These are phyloP conservation scores for Nemania serpens DNA, from an alignment of 2,329 filamentous ascomycete species.

Conservation along the genomic window DNA sequence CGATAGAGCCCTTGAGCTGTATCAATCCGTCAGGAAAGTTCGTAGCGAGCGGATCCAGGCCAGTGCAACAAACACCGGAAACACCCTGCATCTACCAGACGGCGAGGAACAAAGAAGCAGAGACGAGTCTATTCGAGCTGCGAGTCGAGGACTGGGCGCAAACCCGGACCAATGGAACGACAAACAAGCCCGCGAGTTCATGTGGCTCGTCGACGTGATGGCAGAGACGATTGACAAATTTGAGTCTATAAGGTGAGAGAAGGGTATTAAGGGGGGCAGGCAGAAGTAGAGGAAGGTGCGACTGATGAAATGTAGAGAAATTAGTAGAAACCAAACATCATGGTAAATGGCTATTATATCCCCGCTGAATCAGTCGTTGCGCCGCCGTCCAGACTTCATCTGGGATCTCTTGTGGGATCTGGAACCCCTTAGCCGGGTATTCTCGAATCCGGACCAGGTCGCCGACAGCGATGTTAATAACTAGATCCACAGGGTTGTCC, in stretches of 20 bases:
- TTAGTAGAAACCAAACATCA: slow-evolving; percentile 18
- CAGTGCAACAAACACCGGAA: slow-evolving; percentile 24
- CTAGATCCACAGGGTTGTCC: slow-evolving; percentile 48
- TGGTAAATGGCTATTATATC: slow-evolving; percentile 47
- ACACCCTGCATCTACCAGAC: slow-evolving; percentile 30
- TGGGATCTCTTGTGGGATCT: slow-evolving; percentile 50
- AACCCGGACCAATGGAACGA: slow-evolving; percentile 40
- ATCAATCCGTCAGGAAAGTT: slow-evolving; percentile 31
- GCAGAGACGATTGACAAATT: slow-evolving; percentile 34
- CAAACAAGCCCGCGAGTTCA: slow-evolving; percentile 36
- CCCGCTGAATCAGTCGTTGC: slow-evolving; percentile 46
- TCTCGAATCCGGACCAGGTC: slow-evolving; percentile 50
- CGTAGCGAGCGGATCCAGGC: slow-evolving; percentile 31
- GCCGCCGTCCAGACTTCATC: slow-evolving; percentile 48
- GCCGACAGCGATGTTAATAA: slow-evolving; percentile 52
- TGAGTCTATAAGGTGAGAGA: slow-evolving; percentile 21
- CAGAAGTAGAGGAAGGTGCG: neutral
- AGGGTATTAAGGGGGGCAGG: neutral
- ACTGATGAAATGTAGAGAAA: neutral
- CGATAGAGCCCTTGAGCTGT: slow-evolving; percentile 28
- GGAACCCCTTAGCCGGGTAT: slow-evolving; percentile 50
- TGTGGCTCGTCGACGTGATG: slow-evolving; percentile 43
- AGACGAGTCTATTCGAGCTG: slow-evolving; percentile 28
- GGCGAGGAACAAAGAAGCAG: slow-evolving; percentile 27
- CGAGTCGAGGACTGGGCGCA: slow-evolving; percentile 6